Conservation (phyloP, 2,329 filamentous ascomycete genomes). For the Lasiodiplodia citricola region DNA sequence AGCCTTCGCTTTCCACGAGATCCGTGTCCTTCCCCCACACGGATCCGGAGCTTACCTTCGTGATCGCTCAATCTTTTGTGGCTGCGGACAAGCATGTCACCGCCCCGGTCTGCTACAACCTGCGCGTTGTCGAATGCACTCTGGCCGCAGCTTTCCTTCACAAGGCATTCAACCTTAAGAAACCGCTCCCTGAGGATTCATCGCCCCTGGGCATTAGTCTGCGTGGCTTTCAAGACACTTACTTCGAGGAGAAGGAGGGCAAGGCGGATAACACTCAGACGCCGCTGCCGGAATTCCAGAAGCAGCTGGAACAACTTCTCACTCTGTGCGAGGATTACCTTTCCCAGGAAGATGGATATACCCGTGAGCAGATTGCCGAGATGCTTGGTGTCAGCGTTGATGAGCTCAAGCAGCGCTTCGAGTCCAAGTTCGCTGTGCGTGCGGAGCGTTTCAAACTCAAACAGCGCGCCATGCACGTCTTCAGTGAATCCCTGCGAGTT, state of each 20-base stretch:
- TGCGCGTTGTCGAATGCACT: constrained; percentile 93
- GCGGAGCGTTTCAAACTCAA: constrained; percentile 86
- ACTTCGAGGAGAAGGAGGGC: constrained; percentile 65
- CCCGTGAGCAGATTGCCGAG: constrained; percentile 79
- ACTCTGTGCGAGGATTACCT: constrained; percentile 73
- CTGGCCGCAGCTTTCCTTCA: constrained; percentile 76
- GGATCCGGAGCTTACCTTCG: constrained; percentile 82
- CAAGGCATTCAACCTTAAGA: constrained; percentile 63
- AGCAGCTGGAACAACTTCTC: constrained; percentile 77
- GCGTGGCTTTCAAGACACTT: constrained; percentile 83
- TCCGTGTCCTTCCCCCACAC: constrained; percentile 84
- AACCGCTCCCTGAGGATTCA: constrained; percentile 72
- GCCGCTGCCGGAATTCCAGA: constrained; percentile 49
- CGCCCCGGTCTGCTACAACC: constrained; percentile 92
- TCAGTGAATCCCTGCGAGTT: constrained; percentile 85
- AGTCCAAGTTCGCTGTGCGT: constrained; percentile 86
- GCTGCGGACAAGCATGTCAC: constrained; percentile 94
- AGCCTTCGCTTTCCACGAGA: constrained; percentile 74
- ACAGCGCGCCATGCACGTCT: constrained; percentile 89
- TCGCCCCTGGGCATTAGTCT: constrained; percentile 84
- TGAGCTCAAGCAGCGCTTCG: constrained; percentile 78
- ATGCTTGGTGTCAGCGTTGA: constrained; percentile 71
- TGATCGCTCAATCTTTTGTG: constrained; percentile 94
- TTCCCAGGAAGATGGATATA: constrained; percentile 81
- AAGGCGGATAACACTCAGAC: constrained; percentile 56